A percentile compares a stretch with the other conserved stretches of the same genome.
Evolutionary conservation across 441 rosid genomes (phyloP).

Genomic region (Populus trichocarpa): DNA sequence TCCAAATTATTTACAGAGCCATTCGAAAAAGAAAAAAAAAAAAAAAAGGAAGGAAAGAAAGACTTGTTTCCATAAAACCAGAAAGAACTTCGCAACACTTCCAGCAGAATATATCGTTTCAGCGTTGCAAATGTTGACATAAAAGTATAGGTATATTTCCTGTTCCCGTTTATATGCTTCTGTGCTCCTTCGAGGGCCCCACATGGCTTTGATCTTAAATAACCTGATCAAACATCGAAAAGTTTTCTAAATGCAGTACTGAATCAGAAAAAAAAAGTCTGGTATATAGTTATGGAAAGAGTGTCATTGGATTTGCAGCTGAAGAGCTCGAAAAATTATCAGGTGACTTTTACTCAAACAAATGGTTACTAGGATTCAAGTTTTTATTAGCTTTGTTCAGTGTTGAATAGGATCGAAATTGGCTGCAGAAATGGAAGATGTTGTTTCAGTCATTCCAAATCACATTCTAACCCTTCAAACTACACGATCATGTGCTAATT

Average conservation of each 20-base stretch:
- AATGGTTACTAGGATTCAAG: background rate
- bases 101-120: background rate
- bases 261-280: constrained; percentile 20
- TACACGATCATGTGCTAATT: constrained; percentile 67
- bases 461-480: constrained; percentile 61
- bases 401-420: background rate
- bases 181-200: background rate
- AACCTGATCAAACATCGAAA: background rate
- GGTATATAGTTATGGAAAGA: constrained; percentile 49
- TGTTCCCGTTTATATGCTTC: background rate
- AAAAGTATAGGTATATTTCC: too few relatives aligned
- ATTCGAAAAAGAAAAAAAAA: background rate
- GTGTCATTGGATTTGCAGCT: constrained; percentile 83
- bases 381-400: background rate
- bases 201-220: background rate
- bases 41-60: too few relatives aligned
- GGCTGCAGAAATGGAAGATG: constrained; percentile 52
- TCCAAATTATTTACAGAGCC: background rate
- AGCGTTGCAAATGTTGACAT: background rate
- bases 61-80: background rate
- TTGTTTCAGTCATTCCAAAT: constrained; percentile 70
- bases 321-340: constrained; percentile 34
- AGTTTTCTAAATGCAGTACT: constrained; percentile 10
- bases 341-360: constrained; percentile 14
- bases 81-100: background rate